Conservation (phyloP, 495 filamentous ascomycete species). For the Aspergillus steynii region DNA sequence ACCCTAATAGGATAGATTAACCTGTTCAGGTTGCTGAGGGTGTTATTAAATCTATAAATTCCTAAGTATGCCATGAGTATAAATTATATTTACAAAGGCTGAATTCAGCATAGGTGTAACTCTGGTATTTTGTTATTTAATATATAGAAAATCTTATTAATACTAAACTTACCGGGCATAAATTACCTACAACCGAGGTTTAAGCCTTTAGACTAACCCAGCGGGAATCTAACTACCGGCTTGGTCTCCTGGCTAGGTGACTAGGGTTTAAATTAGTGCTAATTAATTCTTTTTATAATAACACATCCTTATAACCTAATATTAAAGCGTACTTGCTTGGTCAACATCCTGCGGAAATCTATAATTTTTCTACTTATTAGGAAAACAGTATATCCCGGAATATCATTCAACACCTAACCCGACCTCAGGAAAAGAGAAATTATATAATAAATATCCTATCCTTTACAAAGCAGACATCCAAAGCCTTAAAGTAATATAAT, state of each 20-base stretch:
- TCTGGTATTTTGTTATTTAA: neutral
- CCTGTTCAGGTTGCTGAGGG: neutral
- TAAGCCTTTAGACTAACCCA: neutral
- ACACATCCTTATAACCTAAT: neutral
- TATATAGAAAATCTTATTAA: neutral
- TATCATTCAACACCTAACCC: neutral
- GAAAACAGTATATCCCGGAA: neutral
- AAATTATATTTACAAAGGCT: neutral
- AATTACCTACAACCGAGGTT: neutral
- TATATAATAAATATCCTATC: neutral
- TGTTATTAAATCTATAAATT: neutral
- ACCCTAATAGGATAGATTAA: neutral
- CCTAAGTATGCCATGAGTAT: neutral
- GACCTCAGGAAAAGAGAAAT: neutral
- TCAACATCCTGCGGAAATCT: neutral
- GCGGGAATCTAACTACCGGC: slow-evolving; percentile 1
- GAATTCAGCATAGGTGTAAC: neutral
- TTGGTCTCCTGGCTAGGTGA: neutral
- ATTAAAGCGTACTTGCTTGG: neutral
- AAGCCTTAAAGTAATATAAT: neutral
- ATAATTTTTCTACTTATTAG: neutral
- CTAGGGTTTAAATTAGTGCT: neutral
- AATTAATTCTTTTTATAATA: neutral
- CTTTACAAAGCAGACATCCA: neutral
- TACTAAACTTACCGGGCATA: neutral